Evolutionary conservation across 176 grass and related monocot genomes (phyloP).

Genomic region (Ampelocalamus luodianensis): DNA sequence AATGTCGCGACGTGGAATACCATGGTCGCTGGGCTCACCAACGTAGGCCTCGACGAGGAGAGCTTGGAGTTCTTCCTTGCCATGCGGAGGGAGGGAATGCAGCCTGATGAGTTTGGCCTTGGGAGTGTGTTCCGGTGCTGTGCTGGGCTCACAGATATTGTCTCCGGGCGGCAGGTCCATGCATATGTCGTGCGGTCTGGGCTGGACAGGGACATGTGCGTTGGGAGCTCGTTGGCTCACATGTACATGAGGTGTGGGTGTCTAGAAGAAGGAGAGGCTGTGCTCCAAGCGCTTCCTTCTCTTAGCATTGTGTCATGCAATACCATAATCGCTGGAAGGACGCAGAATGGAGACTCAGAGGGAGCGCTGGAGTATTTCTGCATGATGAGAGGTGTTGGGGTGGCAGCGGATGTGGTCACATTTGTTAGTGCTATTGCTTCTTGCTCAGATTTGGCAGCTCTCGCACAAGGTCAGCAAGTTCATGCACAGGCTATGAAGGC

Average conservation of each 20-base stretch:
- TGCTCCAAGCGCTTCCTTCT: slow-evolving; percentile 42
- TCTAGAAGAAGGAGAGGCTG: slow-evolving; percentile 50
- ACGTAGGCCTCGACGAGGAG: slow-evolving; percentile 48
- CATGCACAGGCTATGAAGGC: slow-evolving; percentile 56
- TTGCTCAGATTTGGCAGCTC: slow-evolving; percentile 67
- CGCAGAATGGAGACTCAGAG: slow-evolving; percentile 67
- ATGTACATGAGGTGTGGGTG: slow-evolving; percentile 69
- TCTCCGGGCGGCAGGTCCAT: slow-evolving; percentile 57
- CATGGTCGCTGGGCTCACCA: slow-evolving; percentile 59
- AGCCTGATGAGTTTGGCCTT: slow-evolving; percentile 64
- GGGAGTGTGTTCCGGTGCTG: slow-evolving; percentile 65
- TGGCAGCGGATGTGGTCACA: slow-evolving; percentile 49
- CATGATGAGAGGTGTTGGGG: slow-evolving; percentile 59
- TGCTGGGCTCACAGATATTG: slow-evolving; percentile 52
- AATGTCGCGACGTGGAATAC: slow-evolving; percentile 69
- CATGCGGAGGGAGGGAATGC: slow-evolving; percentile 59
- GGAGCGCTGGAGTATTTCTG: slow-evolving; percentile 64
- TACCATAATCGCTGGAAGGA: slow-evolving; percentile 60
- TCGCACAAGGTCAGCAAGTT: slow-evolving; percentile 64
- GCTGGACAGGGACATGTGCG: slow-evolving; percentile 59
- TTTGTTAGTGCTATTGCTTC: slow-evolving; percentile 62
- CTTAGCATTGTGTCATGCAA: slow-evolving; percentile 62
- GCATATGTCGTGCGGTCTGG: slow-evolving; percentile 48
- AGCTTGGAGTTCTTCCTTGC: slow-evolving; percentile 51
- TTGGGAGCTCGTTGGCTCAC: slow-evolving; percentile 61